Evolutionary conservation across 768 basidiomycete genomes (phyloP).

Genomic region (Amanita molliuscula): DNA sequence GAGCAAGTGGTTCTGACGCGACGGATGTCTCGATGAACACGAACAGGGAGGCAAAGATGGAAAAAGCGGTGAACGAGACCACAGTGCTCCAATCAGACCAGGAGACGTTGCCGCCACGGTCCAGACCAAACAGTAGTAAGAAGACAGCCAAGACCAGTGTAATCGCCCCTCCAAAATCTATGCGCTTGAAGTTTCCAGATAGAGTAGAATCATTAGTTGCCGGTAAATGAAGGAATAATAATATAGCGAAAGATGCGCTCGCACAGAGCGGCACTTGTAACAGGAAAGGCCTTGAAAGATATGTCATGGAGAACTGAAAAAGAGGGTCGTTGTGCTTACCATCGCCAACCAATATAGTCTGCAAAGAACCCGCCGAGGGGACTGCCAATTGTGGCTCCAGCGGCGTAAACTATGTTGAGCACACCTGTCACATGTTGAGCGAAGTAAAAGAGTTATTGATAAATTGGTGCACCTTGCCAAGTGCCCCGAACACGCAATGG

Average conservation of each 20-base stretch:
- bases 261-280: constrained; percentile 48
- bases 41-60: constrained; percentile 27
- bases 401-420: constrained; percentile 48
- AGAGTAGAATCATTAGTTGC: constrained; percentile 29
- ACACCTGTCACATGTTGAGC: constrained; percentile 25
- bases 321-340: constrained; percentile 21
- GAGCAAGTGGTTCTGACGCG: constrained; percentile 53
- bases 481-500: constrained; percentile 54
- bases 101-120: constrained; percentile 40
- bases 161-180: constrained; percentile 54
- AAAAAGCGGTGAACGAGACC: constrained; percentile 22
- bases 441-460: background rate
- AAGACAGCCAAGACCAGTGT: constrained; percentile 46
- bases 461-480: constrained; percentile 44
- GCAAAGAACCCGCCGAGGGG: constrained; percentile 54
- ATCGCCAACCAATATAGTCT: constrained; percentile 60
- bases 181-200: constrained; percentile 39
- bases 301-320: background rate
- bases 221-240: constrained; percentile 44
- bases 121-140: constrained; percentile 46
- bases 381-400: constrained; percentile 48
- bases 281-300: constrained; percentile 38
- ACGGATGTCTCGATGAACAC: constrained; percentile 34
- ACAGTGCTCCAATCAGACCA: constrained; percentile 33
- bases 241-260: constrained; percentile 43